Evolutionary conservation across 768 basidiomycete species (phyloP).

Genomic region (Mycena venus): DNA sequence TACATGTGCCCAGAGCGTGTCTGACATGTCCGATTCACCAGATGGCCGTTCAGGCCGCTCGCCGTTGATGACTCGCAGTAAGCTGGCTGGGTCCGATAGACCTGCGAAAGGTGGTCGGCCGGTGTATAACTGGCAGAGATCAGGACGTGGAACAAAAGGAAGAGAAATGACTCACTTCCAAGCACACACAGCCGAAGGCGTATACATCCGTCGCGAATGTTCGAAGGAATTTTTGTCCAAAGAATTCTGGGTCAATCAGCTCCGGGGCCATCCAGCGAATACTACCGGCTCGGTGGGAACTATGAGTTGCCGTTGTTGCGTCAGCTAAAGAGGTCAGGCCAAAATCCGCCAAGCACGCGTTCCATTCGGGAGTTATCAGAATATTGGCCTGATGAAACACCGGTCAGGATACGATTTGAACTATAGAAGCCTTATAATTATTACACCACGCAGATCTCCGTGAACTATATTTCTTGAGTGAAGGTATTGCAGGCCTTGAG

Average conservation of each 20-base stretch:
- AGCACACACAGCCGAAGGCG: constrained; percentile 49
- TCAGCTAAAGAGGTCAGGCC: constrained; percentile 48
- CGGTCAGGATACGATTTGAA: not conserved
- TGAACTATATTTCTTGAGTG: constrained; percentile 38
- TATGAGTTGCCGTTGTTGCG: constrained; percentile 35
- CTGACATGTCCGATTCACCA: not conserved
- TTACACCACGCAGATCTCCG: constrained; percentile 38
- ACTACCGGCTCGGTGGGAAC: constrained; percentile 40
- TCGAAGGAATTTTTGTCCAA: constrained; percentile 37
- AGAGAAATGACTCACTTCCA: constrained; percentile 41
- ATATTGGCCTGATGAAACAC: constrained; percentile 42
- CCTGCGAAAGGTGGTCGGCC: constrained; percentile 23
- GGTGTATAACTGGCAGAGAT: constrained; percentile 33
- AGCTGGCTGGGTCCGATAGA: constrained; percentile 1
- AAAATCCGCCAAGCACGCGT: constrained; percentile 51
- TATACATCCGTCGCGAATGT: constrained; percentile 48
- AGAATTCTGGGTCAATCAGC: constrained; percentile 46
- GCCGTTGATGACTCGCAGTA: constrained; percentile 15
- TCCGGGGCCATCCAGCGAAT: constrained; percentile 42
- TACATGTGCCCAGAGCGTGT: constrained; percentile 11
- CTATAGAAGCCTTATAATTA: not conserved
- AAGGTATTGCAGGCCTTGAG: constrained; percentile 39
- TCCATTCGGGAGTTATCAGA: constrained; percentile 45
- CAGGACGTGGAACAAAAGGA: not conserved
- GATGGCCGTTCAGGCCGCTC: constrained; percentile 17